Base-by-base conservation (phyloP, 768 basidiomycete genomes). In the Naematelia aurantialba region DNA sequence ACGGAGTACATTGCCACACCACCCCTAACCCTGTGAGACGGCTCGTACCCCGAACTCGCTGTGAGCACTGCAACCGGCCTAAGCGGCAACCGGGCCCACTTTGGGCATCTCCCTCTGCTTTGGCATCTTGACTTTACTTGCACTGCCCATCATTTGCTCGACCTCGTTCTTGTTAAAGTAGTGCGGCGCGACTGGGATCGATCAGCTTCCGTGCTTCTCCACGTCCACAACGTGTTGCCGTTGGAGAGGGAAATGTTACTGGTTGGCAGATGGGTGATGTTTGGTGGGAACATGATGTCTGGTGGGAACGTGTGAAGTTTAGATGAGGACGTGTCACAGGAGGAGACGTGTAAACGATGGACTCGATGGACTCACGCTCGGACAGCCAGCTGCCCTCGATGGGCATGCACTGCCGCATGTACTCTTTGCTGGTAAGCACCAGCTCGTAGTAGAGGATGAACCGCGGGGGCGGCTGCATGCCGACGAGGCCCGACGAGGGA, bases 321-420 rank as follows among this genome's bases (percentile, higher is more conserved):
- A 45, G 45, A 48, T 63, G 21, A 60, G 56, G 50, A 26, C 57
- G 51, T 50, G 50, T 59, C 42, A 19, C 51, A 50, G 24, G 27
- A 14, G 19, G n/a, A 14, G 27, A 1, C 14, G 21, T 11, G 47
- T 12, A 48, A 25, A 48, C 5, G 27, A 29, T 5, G 24, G 42
- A 52, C n/a, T n/a, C n/a, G n/a, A n/a, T n/a, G n/a, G 10, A 80
- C 85, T 56, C 56, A 87, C 89, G 88, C 82, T 97, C 94, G 45
- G 96, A 76, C 29, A 97, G 76, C 96, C 96, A 98, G 24, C 85
- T 74, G 3, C 94, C 89, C 75, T 98, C 97, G 73, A 98, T 97
- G 69, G 98, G 96, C 92, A 98, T 97, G 39, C 92, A 83, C 81
- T 97, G 93, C 62, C 89, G 82, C 84, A 97, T 88, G 72, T 96